phyloP scores from a whole-genome alignment of 1,284 basidiomycete species.

The Ustilago nuda region DNA sequence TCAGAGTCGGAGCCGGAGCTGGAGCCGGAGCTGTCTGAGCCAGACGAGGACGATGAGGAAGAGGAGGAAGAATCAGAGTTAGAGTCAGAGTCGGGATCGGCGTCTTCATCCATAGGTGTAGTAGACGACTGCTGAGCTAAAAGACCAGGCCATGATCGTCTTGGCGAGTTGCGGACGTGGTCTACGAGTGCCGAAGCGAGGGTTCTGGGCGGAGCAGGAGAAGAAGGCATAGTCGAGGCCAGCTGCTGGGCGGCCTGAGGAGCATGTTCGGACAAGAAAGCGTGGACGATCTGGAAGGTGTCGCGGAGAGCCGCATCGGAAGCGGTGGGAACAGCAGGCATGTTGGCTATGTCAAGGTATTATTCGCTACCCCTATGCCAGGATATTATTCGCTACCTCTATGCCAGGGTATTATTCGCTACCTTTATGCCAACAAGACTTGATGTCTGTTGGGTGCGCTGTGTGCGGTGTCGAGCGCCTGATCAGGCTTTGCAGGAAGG shows the following conservation, averaged over 20 bases:
- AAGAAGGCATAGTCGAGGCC: constrained; percentile 30
- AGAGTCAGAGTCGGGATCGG: constrained; percentile 10
- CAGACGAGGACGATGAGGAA: constrained; percentile 20
- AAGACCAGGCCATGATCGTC: constrained; percentile 42
- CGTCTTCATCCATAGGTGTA: constrained; percentile 33
- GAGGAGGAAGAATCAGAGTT: constrained; percentile 5
- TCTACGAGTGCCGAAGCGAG: constrained; percentile 46
- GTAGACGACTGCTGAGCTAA: constrained; percentile 9
- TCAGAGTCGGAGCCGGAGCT: constrained; percentile 8
- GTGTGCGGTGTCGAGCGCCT: too few relatives aligned
- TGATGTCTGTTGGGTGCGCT: neutral
- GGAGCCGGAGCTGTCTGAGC: constrained; percentile 14
- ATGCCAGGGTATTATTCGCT: neutral
- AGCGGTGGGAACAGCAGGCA: constrained; percentile 1
- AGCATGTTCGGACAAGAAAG: constrained; percentile 47
- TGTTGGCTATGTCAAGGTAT: neutral
- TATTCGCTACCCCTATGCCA: too few relatives aligned
- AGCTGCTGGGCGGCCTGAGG: constrained; percentile 35
- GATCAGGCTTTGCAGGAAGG: too few relatives aligned
- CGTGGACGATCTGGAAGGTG: constrained; percentile 50
- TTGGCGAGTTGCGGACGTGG: constrained; percentile 45
- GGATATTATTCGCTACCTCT: neutral
- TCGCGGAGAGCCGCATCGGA: constrained; percentile 35
- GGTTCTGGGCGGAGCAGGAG: constrained; percentile 31
- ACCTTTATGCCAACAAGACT: neutral